Base-by-base conservation (phyloP, 805 yeast species). In the Cyberlindnera subsufficiens region DNA sequence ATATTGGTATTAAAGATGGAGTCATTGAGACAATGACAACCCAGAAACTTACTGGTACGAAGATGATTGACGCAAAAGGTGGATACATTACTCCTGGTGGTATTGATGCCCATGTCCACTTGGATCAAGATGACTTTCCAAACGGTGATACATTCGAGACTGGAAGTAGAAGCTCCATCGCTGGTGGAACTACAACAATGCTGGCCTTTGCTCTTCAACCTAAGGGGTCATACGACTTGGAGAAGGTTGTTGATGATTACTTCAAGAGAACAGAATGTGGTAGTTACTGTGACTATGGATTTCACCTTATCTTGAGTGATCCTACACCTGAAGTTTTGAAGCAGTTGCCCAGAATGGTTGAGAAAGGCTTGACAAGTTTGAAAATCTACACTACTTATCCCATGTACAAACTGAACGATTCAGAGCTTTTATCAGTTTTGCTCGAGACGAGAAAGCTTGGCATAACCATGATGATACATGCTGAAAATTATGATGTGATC, bases 11-110 rank as follows among this genome's bases (percentile, higher is more conserved):
- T 40, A 59, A 48, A 37, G 61, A 64, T 47, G 74, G 71, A n/a
- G 60, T 56, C 14, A 68, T 71, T 30, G 47, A 50, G 31, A 58
- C 64, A 5, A 61, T 71, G 49, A 60, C 72, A n/a, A 47, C 60
- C 6, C 53, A 54, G n/a, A 55, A 51, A 10, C 19, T 52, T 6
- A 35, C 42, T 20, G 69, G 60, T 27, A 43, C 42, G 15, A 53
- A 56, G 36, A 52, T 54, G 11, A 65, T 71, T 19, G 77, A 74
- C 54, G 75, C 76, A 5, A 61, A 71, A 43, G 74, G 76, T 9
- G 78, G 65, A 0, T 64, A 53, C 43, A 65, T 74, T 25, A 72
- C 75, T 2, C 78, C 78, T 2, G 78, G 78, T 37, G 78, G 77
- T 5, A 66, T 74, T 32, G 78, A 74, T 50, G 63, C 74, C 1